Evolutionary conservation across 768 basidiomycete species (phyloP).

Genomic region (Leccinum variicolor): DNA sequence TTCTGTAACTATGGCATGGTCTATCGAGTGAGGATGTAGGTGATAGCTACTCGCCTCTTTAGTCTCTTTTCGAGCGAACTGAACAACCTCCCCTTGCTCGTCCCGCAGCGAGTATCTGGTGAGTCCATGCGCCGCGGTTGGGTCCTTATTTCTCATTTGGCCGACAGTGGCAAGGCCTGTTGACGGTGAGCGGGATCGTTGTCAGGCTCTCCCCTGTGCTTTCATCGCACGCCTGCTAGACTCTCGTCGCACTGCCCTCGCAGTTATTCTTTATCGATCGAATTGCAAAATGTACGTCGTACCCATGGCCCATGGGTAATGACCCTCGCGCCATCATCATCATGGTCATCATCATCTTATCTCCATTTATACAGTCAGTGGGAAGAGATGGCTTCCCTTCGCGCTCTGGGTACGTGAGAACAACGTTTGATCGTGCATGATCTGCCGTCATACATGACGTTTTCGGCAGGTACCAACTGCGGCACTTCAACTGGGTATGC

Average conservation of each 20-base stretch:
- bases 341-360: not conserved
- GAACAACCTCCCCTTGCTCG: not conserved
- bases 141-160: not conserved
- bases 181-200: conserved; percentile 12
- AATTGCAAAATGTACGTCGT: conserved; percentile 17
- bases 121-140: not conserved
- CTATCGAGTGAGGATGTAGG: conserved; percentile 9
- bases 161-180: conserved; percentile 19
- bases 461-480: conserved; percentile 15
- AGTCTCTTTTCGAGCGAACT: not conserved
- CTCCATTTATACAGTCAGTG: conserved; percentile 9
- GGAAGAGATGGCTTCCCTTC: conserved; percentile 11
- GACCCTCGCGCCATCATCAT: not conserved
- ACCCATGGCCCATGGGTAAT: not conserved
- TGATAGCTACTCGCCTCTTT: not conserved
- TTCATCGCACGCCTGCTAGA: not conserved
- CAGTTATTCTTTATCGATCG: conserved; percentile 20
- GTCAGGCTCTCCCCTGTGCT: not conserved
- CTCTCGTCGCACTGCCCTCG: conserved; percentile 14
- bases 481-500: conserved; percentile 13
- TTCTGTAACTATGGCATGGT: conserved; percentile 13
- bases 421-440: not conserved
- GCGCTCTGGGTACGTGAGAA: conserved; percentile 11
- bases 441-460: conserved; percentile 1
- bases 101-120: conserved; percentile 14